Base-by-base conservation (phyloP, 2,329 filamentous ascomycete genomes). In the Neurospora sp. region DNA sequence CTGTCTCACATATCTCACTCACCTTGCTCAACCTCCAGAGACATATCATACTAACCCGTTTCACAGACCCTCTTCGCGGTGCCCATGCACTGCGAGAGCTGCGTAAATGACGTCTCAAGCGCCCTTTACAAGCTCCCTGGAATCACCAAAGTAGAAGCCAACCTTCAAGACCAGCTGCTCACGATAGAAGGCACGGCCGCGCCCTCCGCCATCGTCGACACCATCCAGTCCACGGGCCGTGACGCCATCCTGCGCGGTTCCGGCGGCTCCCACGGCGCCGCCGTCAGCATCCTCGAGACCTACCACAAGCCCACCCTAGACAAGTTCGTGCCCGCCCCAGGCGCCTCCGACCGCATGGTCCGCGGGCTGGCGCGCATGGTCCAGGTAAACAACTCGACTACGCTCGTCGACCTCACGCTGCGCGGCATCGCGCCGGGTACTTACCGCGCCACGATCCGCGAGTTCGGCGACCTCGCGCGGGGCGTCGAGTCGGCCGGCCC, bases 281-380 rank as follows among this genome's bases (percentile, higher is more conserved):
- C 95, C 66, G 96, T 99, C 62, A 97, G 94, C 81, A 98, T 99
- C 77, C 88, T 99, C 72, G 96, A 99, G 84, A 96, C 93, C 70
- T 89, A 86, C 74, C 77, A 82, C 75, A 89, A 93, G 77, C 86
- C 89, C 66, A 82, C 80, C 43, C 80, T 72, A 75, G 72, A 77
- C 76, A 68, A 75, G 72, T 33, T 58, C 13, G 67, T 74, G 28
- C 73, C 74, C 9, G 75, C 70, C 70, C 67, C 66, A 69, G 76
- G 75, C 70, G 76, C 75, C 68, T 78, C 78, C 66, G 76, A 80
- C 71, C 77, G 86, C 67, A 81, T 91, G 75, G 93, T 99, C 68
- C 89, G 92, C 74, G 96, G 96, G 38, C 84, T 99, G 52, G 93
- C 92, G 72, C 89, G 96, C 75, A 96, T 99, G 91, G 95, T 99